phyloP scores from a whole-genome alignment of 164 flowering plant species.

The Vitis riparia region DNA sequence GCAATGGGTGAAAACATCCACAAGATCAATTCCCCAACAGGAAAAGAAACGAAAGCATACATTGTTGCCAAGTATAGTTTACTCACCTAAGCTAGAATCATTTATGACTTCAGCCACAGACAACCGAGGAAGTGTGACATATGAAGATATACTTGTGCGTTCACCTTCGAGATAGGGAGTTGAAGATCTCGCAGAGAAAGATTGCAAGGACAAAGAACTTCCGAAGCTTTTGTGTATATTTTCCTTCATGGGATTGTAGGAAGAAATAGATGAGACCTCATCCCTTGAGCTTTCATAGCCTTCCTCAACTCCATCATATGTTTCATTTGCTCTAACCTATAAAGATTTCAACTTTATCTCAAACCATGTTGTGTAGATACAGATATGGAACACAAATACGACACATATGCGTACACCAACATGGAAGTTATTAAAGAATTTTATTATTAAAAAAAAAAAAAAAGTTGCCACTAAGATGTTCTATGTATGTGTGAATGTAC shows the following conservation, averaged over 20 bases:
- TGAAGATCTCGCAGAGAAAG: conserved; percentile 55
- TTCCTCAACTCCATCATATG: conserved; percentile 75
- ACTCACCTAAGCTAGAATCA: conserved; percentile 66
- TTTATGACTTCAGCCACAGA: conserved; percentile 69
- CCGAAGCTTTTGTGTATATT: conserved; percentile 57
- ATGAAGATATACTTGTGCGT: conserved; percentile 58
- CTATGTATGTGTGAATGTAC: too few relatives aligned
- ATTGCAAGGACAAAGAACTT: conserved; percentile 79
- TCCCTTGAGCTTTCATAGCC: conserved; percentile 94
- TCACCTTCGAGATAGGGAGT: conserved; percentile 50
- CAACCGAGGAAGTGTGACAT: conserved; percentile 49
- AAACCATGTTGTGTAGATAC: neutral
- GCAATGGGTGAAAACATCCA: too few relatives aligned
- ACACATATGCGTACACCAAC: too few relatives aligned
- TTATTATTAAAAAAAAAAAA: too few relatives aligned
- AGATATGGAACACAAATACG: too few relatives aligned
- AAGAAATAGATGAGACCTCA: conserved; percentile 86
- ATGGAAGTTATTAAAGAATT: too few relatives aligned
- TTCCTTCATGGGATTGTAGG: conserved; percentile 72
- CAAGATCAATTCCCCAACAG: neutral
- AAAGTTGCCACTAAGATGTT: too few relatives aligned
- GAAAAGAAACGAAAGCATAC: too few relatives aligned
- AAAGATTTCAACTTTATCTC: neutral
- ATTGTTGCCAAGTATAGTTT: neutral
- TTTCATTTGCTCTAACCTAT: conserved; percentile 80